These are phyloP conservation scores for Craspedostauros australis DNA, from an alignment of 108 stramenopile genomes.

Conservation along the genomic window DNA sequence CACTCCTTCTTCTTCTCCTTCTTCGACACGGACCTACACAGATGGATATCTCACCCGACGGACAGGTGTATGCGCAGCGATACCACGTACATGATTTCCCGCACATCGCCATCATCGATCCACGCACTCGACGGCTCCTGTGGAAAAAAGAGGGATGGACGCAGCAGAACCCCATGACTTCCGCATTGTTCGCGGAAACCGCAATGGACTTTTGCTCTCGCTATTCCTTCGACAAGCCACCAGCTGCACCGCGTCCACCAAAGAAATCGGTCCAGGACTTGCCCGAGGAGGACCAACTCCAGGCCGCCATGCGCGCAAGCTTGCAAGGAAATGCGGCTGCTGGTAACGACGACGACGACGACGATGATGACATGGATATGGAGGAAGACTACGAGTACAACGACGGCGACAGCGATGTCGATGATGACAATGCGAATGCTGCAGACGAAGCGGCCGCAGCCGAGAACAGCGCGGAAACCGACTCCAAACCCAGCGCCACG, in stretches of 20 bases:
- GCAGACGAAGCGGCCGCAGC: too few relatives aligned
- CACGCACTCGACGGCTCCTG: constrained; percentile 79
- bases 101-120: constrained; percentile 88
- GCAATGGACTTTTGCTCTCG: constrained; percentile 86
- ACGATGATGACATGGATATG: constrained; percentile 12
- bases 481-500: constrained; percentile 27
- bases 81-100: constrained; percentile 85
- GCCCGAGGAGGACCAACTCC: constrained; percentile 79
- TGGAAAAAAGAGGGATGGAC: constrained; percentile 90
- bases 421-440: constrained; percentile 18
- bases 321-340: constrained; percentile 30
- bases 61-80: constrained; percentile 64
- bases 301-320: constrained; percentile 83
- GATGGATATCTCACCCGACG: constrained; percentile 63
- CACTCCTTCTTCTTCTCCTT: background rate
- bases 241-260: constrained; percentile 15
- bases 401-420: constrained; percentile 26
- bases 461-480: constrained; percentile 7
- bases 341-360: constrained; percentile 10
- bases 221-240: constrained; percentile 78
- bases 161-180: constrained; percentile 73
- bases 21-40: too few relatives aligned
- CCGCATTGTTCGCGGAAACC: constrained; percentile 70
- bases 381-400: constrained; percentile 23
- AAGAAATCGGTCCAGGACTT: constrained; percentile 36